Conservation (phyloP, 2,329 filamentous ascomycete genomes). For the Lasiodiplodia gonubiensis region DNA sequence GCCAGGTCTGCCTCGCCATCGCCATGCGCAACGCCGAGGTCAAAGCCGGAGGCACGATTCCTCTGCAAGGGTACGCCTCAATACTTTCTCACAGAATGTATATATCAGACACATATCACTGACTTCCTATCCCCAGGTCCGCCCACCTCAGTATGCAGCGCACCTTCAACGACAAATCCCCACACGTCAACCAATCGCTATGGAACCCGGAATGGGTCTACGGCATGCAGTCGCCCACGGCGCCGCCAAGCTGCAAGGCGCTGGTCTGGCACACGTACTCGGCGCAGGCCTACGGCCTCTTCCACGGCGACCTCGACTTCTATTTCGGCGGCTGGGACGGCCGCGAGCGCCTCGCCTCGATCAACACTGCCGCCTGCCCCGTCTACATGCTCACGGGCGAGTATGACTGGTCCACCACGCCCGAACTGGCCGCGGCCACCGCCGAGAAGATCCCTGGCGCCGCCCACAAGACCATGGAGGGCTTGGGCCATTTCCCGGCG, state of each 20-base stretch:
- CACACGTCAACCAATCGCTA: conserved; percentile 55
- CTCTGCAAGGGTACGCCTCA: conserved; percentile 48
- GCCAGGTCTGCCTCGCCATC: conserved; percentile 56
- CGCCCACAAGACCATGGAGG: conserved; percentile 53
- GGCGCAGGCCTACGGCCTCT: conserved; percentile 58
- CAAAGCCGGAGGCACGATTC: conserved; percentile 54
- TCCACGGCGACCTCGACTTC: conserved; percentile 59
- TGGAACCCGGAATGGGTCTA: conserved; percentile 58
- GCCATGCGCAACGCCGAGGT: conserved; percentile 55
- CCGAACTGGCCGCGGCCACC: conserved; percentile 53
- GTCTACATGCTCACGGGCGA: conserved; percentile 60
- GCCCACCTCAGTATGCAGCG: conserved; percentile 53
- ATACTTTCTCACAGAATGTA: background rate
- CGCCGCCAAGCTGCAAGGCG: conserved; percentile 53
- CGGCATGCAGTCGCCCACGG: conserved; percentile 56
- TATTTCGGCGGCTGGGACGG: conserved; percentile 60
- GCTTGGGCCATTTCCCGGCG: conserved; percentile 55
- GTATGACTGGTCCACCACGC: conserved; percentile 57
- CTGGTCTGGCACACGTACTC: conserved; percentile 59
- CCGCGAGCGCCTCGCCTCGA: conserved; percentile 50
- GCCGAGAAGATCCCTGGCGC: conserved; percentile 56
- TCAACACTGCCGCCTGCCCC: conserved; percentile 57
- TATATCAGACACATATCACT: background rate
- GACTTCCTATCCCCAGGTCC: conserved; percentile 33
- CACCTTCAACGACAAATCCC: conserved; percentile 53